Conservation (phyloP, 139 green algal species). For the Trebouxia sp. region DNA sequence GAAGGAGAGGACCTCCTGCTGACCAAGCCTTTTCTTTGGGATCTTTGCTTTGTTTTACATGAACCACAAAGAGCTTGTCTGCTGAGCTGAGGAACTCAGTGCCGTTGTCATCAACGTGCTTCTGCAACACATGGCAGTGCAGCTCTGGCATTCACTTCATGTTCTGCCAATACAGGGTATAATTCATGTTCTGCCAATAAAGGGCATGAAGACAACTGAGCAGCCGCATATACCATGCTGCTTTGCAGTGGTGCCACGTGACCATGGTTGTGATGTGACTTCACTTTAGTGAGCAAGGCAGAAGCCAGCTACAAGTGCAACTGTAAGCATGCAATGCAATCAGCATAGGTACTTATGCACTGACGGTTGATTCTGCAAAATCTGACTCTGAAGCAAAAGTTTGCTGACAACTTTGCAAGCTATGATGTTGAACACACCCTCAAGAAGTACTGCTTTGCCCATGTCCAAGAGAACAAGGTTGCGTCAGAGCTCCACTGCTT, state of each 20-base stretch:
- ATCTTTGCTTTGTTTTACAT: constrained; percentile 39
- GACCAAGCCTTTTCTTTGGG: constrained; percentile 33
- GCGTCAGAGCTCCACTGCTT: constrained; percentile 27
- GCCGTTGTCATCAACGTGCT: constrained; percentile 15
- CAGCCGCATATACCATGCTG: no score
- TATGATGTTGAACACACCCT: constrained; percentile 31
- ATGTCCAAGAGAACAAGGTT: constrained; percentile 53
- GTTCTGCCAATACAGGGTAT: not conserved
- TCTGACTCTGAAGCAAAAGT: not conserved
- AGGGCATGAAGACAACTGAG: no score
- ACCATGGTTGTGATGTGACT: not conserved
- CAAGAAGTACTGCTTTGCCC: constrained; percentile 55
- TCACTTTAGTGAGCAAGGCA: not conserved
- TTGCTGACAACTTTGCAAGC: not conserved
- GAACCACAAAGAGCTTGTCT: constrained; percentile 52
- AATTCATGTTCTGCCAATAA: not conserved
- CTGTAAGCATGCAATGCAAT: no score
- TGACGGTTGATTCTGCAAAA: not conserved
- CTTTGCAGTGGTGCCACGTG: not conserved
- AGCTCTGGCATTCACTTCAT: not conserved
- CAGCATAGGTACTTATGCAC: not conserved
- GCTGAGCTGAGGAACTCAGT: constrained; percentile 3
- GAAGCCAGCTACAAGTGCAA: no score
- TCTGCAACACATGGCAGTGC: constrained; percentile 9
- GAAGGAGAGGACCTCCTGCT: constrained; percentile 34